Conservation (phyloP, 495 filamentous ascomycete genomes). For the Niebla homalea region DNA sequence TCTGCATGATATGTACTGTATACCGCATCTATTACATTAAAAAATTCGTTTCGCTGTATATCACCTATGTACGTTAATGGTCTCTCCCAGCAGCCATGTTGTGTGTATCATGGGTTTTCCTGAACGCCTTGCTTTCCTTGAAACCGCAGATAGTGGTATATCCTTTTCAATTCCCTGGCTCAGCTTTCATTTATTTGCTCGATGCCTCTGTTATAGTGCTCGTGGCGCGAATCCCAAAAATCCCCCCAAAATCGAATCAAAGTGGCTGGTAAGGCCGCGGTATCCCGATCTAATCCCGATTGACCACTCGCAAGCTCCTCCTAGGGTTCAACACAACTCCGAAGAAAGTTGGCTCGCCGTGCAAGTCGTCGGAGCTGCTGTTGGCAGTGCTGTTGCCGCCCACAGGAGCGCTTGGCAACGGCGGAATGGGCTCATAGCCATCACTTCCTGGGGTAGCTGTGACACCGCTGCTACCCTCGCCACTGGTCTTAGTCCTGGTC, state of each 20-base stretch:
- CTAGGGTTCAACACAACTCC: constrained; percentile 59
- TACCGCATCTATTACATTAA: no score
- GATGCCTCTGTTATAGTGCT: not conserved
- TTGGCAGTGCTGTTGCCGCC: constrained; percentile 24
- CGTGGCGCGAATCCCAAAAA: not conserved
- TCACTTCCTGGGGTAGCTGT: constrained; percentile 12
- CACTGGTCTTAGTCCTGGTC: constrained; percentile 16
- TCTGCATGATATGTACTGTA: no score
- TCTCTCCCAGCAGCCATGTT: not conserved
- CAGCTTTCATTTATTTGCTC: not conserved
- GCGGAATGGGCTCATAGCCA: constrained; percentile 18
- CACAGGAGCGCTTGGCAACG: constrained; percentile 20
- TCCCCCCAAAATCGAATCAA: not conserved
- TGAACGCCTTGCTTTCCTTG: not conserved
- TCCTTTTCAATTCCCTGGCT: not conserved
- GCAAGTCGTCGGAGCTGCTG: constrained; percentile 38
- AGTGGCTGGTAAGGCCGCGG: not conserved
- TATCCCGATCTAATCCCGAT: constrained; percentile 25
- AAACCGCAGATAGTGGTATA: not conserved
- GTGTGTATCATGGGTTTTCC: not conserved
- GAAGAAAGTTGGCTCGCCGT: constrained; percentile 60
- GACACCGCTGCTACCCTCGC: constrained; percentile 7
- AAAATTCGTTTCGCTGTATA: not conserved
- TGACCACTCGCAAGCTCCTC: constrained; percentile 60
- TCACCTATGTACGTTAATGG: not conserved